These are phyloP conservation scores for Boletales sp. DNA, from an alignment of 768 basidiomycete species.

Conservation along the genomic window DNA sequence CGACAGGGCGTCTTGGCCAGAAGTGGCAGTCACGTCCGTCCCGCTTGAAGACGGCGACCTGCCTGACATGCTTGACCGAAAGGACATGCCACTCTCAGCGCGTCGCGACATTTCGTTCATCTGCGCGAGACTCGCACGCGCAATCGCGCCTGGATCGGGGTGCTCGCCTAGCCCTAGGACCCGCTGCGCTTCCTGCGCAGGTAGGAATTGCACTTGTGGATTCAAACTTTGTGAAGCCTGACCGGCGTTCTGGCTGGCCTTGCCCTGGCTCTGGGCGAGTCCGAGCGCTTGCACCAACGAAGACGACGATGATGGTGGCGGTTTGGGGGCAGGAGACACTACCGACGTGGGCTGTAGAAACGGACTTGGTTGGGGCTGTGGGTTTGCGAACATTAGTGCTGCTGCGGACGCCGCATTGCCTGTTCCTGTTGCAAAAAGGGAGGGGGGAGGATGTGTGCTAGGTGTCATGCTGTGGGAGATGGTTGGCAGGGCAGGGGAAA, in stretches of 20 bases:
- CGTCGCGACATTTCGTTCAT: conserved; percentile 77
- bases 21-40: conserved; percentile 8
- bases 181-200: conserved; percentile 53
- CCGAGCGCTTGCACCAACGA: conserved; percentile 27
- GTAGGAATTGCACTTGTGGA: conserved; percentile 43
- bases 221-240: conserved; percentile 8
- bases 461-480: conserved; percentile 29
- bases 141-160: conserved; percentile 51
- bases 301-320: conserved; percentile 15
- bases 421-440: conserved; percentile 20
- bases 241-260: conserved; percentile 1
- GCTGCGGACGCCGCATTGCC: conserved; percentile 12
- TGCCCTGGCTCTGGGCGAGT: conserved; percentile 6
- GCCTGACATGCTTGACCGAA: conserved; percentile 22
- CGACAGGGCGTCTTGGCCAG: conserved; percentile 44
- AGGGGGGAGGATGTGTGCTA: conserved; percentile 29
- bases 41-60: conserved; percentile 18
- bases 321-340: conserved; percentile 16
- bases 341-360: conserved; percentile 23
- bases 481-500: conserved; percentile 6
- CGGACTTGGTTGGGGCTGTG: conserved; percentile 28
- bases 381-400: conserved; percentile 15
- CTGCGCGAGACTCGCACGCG: conserved; percentile 65
- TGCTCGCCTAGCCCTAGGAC: conserved; percentile 40
- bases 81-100: conserved; percentile 39